These are phyloP conservation scores for Trypanosoma scelopori DNA, from an alignment of 208 protist genomes.

Conservation along the genomic window DNA sequence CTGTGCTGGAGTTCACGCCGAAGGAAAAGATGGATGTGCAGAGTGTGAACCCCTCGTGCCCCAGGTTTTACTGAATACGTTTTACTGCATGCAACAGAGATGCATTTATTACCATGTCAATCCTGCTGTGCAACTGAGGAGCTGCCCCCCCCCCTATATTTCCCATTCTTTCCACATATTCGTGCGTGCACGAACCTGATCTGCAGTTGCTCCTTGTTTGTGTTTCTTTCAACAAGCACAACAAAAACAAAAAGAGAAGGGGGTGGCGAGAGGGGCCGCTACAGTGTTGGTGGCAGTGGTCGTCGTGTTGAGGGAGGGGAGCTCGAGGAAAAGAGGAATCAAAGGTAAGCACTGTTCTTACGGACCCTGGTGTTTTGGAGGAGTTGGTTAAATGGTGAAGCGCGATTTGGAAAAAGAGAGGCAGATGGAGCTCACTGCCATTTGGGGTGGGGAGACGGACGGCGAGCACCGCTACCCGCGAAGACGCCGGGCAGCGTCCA, in stretches of 20 bases:
- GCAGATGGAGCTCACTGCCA: constrained; percentile 81
- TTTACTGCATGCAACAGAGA: constrained; percentile 3
- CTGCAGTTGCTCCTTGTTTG: constrained; percentile 6
- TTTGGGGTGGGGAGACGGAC: constrained; percentile 83
- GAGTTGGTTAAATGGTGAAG: constrained; percentile 47
- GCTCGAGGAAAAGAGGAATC: background rate
- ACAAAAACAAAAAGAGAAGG: background rate
- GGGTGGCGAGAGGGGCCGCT: no score
- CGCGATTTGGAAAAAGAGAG: constrained; percentile 85
- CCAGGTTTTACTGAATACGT: constrained; percentile 53
- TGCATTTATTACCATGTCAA: background rate
- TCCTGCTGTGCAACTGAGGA: background rate
- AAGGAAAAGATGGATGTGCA: constrained; percentile 75
- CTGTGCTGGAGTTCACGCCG: constrained; percentile 76
- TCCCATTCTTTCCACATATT: no score
- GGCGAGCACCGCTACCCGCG: constrained; percentile 70
- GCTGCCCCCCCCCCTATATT: background rate
- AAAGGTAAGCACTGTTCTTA: background rate
- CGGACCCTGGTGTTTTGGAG: background rate
- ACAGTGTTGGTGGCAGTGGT: no score
- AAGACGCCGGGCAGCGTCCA: constrained; percentile 34
- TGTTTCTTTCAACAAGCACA: constrained; percentile 6
- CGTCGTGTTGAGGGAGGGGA: no score
- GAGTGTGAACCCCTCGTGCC: constrained; percentile 62
- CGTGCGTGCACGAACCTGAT: background rate